phyloP scores from a whole-genome alignment of 2,329 filamentous ascomycete genomes.

The Cryphonectria nitschkei region DNA sequence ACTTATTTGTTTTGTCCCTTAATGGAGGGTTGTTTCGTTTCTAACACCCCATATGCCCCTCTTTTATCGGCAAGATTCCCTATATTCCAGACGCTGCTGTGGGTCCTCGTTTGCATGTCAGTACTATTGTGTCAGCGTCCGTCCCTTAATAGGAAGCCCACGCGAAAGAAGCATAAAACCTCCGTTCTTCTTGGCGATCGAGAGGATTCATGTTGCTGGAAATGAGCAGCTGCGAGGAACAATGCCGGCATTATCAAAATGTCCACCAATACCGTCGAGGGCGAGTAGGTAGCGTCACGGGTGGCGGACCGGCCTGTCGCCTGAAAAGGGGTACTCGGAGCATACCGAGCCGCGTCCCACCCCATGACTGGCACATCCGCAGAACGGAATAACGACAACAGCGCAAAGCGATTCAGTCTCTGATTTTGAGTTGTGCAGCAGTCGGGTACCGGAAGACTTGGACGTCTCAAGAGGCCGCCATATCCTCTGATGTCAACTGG shows the following conservation, averaged over 20 bases:
- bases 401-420: background rate
- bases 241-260: background rate
- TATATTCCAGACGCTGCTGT: constrained; percentile 16
- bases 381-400: background rate
- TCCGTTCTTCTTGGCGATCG: constrained; percentile 11
- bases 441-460: background rate
- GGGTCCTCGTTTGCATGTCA: background rate
- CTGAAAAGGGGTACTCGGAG: constrained; percentile 13
- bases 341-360: constrained; percentile 3
- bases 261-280: constrained; percentile 25
- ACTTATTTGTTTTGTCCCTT: background rate
- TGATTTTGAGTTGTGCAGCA: background rate
- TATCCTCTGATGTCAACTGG: background rate
- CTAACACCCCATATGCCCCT: background rate
- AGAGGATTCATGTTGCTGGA: background rate
- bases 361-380: background rate
- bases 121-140: background rate
- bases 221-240: background rate
- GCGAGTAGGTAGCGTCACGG: constrained; percentile 6
- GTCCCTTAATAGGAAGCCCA: background rate
- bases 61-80: constrained; percentile 7
- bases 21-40: constrained; percentile 7
- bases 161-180: background rate
- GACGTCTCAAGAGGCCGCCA: background rate
- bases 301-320: constrained; percentile 18